These are phyloP conservation scores for Chlamydomonas sp. DNA, from an alignment of 139 green algal species.

Conservation along the genomic window DNA sequence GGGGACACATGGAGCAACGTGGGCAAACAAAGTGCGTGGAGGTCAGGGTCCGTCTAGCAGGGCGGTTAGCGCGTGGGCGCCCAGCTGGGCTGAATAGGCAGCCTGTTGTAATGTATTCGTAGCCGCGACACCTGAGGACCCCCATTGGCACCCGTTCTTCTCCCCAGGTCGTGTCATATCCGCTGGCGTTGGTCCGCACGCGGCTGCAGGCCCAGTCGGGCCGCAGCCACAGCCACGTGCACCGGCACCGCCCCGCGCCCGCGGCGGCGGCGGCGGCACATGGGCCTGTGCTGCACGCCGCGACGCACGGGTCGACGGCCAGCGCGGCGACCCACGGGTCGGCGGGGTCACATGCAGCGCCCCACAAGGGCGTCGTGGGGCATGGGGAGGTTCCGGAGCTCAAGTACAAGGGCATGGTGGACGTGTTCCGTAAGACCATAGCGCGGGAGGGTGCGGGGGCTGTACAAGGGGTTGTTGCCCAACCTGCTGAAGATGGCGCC, in stretches of 20 bases:
- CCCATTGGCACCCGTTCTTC: background rate
- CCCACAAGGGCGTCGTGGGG: background rate
- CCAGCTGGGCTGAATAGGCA: no score
- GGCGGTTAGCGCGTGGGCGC: no score
- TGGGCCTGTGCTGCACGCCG: background rate
- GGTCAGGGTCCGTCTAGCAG: no score
- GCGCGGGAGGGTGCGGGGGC: constrained; percentile 70
- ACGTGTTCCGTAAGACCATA: constrained; percentile 80
- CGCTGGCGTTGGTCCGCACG: constrained; percentile 86
- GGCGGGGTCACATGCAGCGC: background rate
- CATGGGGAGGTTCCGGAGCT: constrained; percentile 1
- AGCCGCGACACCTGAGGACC: no score
- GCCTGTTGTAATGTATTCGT: no score
- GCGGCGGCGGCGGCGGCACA: background rate
- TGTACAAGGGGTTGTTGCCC: constrained; percentile 80
- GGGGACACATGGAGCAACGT: no score
- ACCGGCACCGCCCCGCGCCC: no score
- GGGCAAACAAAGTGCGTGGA: no score
- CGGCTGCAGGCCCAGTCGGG: constrained; percentile 72
- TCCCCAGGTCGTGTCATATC: constrained; percentile 84
- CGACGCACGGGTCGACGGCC: background rate
- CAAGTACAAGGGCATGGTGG: constrained; percentile 85
- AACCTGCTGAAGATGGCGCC: constrained; percentile 93
- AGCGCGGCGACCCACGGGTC: background rate
- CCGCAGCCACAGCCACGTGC: no score